Evolutionary conservation across 164 flowering plant species (phyloP), one percentile per base, ranked within the genome.

Genomic region (Litsea cubeba): DNA sequence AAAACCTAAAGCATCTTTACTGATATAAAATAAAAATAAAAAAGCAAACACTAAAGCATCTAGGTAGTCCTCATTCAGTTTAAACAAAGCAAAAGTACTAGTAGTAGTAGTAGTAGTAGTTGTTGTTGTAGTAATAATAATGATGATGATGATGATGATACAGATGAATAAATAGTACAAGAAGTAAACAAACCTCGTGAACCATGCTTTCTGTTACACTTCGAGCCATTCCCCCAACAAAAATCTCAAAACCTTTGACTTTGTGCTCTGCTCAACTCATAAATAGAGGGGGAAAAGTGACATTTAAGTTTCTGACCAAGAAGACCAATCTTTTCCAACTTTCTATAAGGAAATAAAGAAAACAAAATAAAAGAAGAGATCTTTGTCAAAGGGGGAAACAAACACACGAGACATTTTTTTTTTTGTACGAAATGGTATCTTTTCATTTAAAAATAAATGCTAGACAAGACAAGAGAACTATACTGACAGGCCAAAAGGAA

Each of bases 161-260:
- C 46, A 40, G 46, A 40, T 40, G 11, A 40, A 40, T 4, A 54
- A 54, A 54, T 5, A 6, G n/a, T 30, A 30, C 18, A 66, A 66
- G 46, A 65, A 28, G 69, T 28, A 50, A 25, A 62, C 70, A 58
- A 24, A 84, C 86, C 86, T 82, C 76, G 11, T 26, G 80, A 54
- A 84, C 72, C 62, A 69, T 80, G 69, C 66, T 70, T 71, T 84
- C 86, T 10, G 83, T 77, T 30, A 80, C 67, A 14, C 72, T 76
- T 12, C 75, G 74, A 69, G 84, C 46, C 72, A 84, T 72, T 7
- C 84, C 86, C n/a, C 86, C 86, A 70, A 84, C 79, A 73, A 84
- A 84, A 64, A 84, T 81, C 69, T 84, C 86, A 10, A 72, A 50
- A 3, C 86, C 86, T 73, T 71, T 84, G 12, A 62, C 76, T 50